Conservation (phyloP, 352 stramenopile species). For the Globisporangium echinulatum region DNA sequence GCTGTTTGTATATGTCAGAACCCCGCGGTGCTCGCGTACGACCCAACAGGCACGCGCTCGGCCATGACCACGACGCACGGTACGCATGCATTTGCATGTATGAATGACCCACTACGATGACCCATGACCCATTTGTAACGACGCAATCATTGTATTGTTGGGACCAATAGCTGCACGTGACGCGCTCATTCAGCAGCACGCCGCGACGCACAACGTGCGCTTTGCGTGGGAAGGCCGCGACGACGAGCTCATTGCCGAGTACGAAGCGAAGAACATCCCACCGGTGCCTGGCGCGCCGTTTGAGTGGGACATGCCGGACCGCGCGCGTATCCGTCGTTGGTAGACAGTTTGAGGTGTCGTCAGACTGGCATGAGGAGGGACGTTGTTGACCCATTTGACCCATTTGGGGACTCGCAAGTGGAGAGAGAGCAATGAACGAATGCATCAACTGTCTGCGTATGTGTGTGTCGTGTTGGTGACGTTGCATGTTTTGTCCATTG, state of each 20-base stretch:
- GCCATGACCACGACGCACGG: constrained; percentile 82
- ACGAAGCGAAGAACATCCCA: constrained; percentile 69
- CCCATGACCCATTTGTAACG: too few relatives aligned
- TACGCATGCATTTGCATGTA: constrained; percentile 6
- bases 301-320: constrained; percentile 58
- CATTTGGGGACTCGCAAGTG: too few relatives aligned
- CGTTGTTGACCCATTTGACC: too few relatives aligned
- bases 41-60: constrained; percentile 79
- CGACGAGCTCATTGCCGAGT: constrained; percentile 70
- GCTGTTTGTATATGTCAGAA: constrained; percentile 23
- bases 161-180: constrained; percentile 42
- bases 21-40: constrained; percentile 78
- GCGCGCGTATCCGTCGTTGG: constrained; percentile 62
- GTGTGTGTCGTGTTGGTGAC: too few relatives aligned
- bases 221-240: constrained; percentile 75
- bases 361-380: too few relatives aligned
- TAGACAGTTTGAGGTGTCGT: constrained; percentile 19
- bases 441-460: too few relatives aligned
- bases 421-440: too few relatives aligned
- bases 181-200: constrained; percentile 59
- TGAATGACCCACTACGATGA: too few relatives aligned
- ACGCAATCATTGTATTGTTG: background rate
- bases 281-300: constrained; percentile 61
- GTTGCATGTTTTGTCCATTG: too few relatives aligned
- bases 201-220: constrained; percentile 73